Percentiles rank a stretch among this genome's conserved stretches.
Evolutionary conservation across 768 basidiomycete genomes (phyloP).

Genomic region (Amyloporia xantha): DNA sequence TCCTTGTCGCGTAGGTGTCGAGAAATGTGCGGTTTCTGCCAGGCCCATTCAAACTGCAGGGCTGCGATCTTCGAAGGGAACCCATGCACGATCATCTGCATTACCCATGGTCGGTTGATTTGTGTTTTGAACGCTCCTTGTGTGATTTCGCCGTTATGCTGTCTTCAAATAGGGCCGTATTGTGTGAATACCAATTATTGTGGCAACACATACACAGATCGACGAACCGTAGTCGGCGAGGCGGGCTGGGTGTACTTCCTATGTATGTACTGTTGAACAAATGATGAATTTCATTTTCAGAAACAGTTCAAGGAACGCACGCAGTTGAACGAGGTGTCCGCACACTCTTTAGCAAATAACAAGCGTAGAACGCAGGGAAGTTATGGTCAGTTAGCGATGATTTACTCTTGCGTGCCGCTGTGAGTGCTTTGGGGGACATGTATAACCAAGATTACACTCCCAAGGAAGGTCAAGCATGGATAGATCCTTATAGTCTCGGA

Average conservation of each 20-base stretch:
- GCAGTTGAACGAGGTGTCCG: conserved; percentile 44
- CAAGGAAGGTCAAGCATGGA: no score
- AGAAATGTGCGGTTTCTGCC: conserved; percentile 72
- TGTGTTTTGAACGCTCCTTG: conserved; percentile 67
- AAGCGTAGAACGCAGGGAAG: conserved; percentile 72
- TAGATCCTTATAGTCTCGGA: no score
- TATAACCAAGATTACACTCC: no score
- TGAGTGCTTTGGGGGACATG: no score
- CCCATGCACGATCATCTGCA: conserved; percentile 83
- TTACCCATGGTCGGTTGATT: conserved; percentile 62
- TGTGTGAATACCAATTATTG: background rate
- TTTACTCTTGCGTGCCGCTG: conserved; percentile 4
- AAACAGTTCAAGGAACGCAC: conserved; percentile 17
- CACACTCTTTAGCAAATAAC: conserved; percentile 72
- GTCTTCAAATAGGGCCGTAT: conserved; percentile 32
- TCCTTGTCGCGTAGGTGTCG: conserved; percentile 49
- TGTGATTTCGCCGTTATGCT: conserved; percentile 75
- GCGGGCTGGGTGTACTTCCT: conserved; percentile 64
- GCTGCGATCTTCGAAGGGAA: conserved; percentile 77
- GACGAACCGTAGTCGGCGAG: conserved; percentile 51
- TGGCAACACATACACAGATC: background rate
- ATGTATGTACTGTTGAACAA: conserved; percentile 62
- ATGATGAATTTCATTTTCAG: background rate
- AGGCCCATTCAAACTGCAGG: conserved; percentile 78
- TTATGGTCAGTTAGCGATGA: conserved; percentile 28